A percentile compares a stretch with the other conserved stretches of the same genome.
Conservation (phyloP, 495 filamentous ascomycete genomes). For the Letharia columbiana region DNA sequence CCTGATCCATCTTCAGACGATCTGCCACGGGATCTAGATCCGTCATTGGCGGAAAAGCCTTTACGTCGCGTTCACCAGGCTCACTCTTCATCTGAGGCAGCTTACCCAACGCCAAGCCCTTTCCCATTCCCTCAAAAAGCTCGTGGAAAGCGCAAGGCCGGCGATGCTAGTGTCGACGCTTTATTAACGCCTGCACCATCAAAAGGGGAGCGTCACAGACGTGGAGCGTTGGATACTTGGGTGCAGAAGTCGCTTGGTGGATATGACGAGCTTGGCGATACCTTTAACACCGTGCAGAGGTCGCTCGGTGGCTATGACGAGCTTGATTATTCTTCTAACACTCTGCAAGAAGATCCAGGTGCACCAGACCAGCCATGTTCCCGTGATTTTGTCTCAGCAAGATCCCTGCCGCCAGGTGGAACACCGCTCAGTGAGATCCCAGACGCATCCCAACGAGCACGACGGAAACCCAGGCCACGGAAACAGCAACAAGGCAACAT, state of each 20-base stretch:
- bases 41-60: not conserved
- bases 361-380: slow-evolving; percentile 5
- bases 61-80: not conserved
- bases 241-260: slow-evolving; percentile 16
- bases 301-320: slow-evolving; percentile 1
- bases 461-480: slow-evolving; percentile 5
- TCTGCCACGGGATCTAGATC: not conserved
- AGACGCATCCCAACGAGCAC: slow-evolving; percentile 18
- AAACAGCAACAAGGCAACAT: slow-evolving; percentile 20
- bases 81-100: not conserved
- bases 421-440: slow-evolving; percentile 27
- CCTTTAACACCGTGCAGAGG: not conserved
- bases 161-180: not conserved
- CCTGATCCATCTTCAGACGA: slow-evolving; percentile 10
- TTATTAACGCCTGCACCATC: not conserved
- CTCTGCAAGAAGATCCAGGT: not conserved
- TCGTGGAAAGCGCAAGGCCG: slow-evolving; percentile 14
- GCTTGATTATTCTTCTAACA: not conserved
- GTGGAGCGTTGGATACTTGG: slow-evolving; percentile 21
- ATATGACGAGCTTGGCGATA: not conserved
- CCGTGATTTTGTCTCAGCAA: slow-evolving; percentile 22
- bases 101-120: slow-evolving; percentile 11
- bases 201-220: not conserved
- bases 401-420: slow-evolving; percentile 18
- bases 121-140: slow-evolving; percentile 23